Evolutionary conservation across 1,284 basidiomycete genomes (phyloP).

Genomic region (Papiliotrema flavescens): DNA sequence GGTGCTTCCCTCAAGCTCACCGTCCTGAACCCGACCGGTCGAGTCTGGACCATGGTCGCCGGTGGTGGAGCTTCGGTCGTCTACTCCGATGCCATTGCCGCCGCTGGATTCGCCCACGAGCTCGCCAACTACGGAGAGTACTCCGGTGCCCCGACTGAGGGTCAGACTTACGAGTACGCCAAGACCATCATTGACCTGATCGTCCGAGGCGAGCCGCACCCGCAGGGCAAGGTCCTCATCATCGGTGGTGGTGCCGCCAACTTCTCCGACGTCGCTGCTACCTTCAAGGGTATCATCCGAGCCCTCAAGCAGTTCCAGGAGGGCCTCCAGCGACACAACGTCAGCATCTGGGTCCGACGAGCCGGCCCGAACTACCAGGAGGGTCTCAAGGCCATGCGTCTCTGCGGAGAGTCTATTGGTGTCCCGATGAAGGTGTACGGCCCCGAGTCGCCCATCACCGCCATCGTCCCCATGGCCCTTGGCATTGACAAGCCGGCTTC

Average conservation of each 20-base stretch:
- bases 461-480: conserved; percentile 95
- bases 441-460: conserved; percentile 97
- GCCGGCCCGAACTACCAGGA: conserved; percentile 99
- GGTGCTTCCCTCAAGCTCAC: conserved; percentile 98
- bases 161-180: conserved; percentile 98
- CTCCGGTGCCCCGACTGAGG: conserved; percentile 96
- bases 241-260: conserved; percentile 98
- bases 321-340: conserved; percentile 75
- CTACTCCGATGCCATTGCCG: conserved; percentile 87
- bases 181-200: conserved; percentile 98
- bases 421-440: conserved; percentile 97
- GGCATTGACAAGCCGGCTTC: conserved; percentile 61
- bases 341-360: conserved; percentile 93
- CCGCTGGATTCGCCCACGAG: conserved; percentile 93
- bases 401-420: conserved; percentile 94
- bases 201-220: conserved; percentile 78
- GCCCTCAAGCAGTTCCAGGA: conserved; percentile 92
- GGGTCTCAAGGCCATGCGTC: conserved; percentile 97
- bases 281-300: conserved; percentile 99
- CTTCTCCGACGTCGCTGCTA: conserved; percentile 98
- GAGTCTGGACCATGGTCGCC: conserved; percentile 99
- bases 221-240: conserved; percentile 95
- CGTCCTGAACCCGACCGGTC: conserved; percentile 88
- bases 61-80: conserved; percentile 57
- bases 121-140: conserved; percentile 99